Base-by-base conservation (phyloP, 2,329 filamentous ascomycete genomes). In the Onygenales sp. region DNA sequence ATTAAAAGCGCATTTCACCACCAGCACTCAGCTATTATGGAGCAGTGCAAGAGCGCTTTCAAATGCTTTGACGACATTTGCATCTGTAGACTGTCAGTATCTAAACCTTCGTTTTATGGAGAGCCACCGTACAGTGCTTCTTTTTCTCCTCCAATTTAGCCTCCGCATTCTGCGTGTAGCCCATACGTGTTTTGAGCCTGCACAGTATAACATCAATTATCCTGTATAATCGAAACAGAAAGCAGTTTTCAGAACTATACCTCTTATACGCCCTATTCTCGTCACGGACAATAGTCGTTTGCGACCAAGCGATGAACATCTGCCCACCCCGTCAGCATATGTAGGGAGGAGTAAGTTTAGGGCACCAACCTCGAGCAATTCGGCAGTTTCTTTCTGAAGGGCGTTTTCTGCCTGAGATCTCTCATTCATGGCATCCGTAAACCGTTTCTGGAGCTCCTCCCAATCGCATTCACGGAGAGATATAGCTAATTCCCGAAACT, bases 261-360 rank as follows among this genome's bases (percentile, higher is more conserved):
- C 90, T 83, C 68, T 92, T 92, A 57, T 82, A 77, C 27, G 87
- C 86, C 53, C 91, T 81, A 55, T 85, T 84, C 52, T 87, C 83
- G 67, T 95, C 91, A 56, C 88, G 83, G 9, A 76, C 72, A 34
- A 83, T 79, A 1, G 86, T 85, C 10, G 86, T 82, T 17, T 84
- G 77, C 27, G 87, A 86, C 90, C 91, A 96, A 37, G 84, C 73
- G 54, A 79, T 78, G 67, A 95, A 95, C 65, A 86, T 87, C 88
- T 94, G 58, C 31, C 44, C 53, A 47, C 39, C 21, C 32, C 34
- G 40, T 50, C 9, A 42, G 14, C n/a, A 32, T n/a, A 21, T 13
- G 31, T n/a, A 47, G 10, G 2, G 32, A 33, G 7, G 27, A 46
- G n/a, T n/a, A 14, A 13, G 27, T 42, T 21, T 58, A 37, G 42